These are phyloP conservation scores for Populus alba DNA, from an alignment of 345 rosid species.

Conservation along the genomic window DNA sequence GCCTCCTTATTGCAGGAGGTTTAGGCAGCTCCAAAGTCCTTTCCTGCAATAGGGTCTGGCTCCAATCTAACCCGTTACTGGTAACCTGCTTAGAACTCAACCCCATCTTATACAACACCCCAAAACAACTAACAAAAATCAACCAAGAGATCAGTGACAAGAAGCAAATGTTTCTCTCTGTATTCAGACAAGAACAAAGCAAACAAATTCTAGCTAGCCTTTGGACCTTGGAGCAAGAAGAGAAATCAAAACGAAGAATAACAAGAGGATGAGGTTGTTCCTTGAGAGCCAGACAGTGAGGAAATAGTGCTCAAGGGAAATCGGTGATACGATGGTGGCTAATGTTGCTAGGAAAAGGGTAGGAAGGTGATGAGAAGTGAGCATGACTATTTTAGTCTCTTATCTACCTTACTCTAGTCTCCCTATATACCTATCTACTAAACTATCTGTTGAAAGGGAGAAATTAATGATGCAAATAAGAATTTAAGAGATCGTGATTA, in stretches of 20 bases:
- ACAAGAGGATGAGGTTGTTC: constrained; percentile 14
- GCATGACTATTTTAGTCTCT: constrained; percentile 32
- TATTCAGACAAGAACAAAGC: neutral
- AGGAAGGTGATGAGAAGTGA: constrained; percentile 40
- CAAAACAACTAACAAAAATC: neutral
- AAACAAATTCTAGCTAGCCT: constrained; percentile 11
- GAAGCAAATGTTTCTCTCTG: neutral
- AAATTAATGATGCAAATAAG: constrained; percentile 4
- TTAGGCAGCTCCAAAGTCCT: constrained; percentile 34
- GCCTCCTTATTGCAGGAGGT: constrained; percentile 29
- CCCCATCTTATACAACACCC: constrained; percentile 32
- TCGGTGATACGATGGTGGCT: neutral
- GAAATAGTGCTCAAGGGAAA: constrained; percentile 5
- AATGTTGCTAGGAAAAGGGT: constrained; percentile 27
- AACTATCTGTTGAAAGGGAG: neutral
- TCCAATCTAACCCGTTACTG: constrained; percentile 45
- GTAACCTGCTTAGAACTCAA: constrained; percentile 54
- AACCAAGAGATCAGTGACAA: neutral
- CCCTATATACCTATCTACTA: neutral
- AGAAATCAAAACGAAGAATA: constrained; percentile 28
- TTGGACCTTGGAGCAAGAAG: constrained; percentile 40
- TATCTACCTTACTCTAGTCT: neutral
- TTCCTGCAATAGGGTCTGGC: constrained; percentile 39
- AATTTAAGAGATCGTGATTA: neutral
- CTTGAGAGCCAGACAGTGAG: constrained; percentile 18